phyloP scores from a whole-genome alignment of 208 protist species.

The Borovskyia barvae region DNA sequence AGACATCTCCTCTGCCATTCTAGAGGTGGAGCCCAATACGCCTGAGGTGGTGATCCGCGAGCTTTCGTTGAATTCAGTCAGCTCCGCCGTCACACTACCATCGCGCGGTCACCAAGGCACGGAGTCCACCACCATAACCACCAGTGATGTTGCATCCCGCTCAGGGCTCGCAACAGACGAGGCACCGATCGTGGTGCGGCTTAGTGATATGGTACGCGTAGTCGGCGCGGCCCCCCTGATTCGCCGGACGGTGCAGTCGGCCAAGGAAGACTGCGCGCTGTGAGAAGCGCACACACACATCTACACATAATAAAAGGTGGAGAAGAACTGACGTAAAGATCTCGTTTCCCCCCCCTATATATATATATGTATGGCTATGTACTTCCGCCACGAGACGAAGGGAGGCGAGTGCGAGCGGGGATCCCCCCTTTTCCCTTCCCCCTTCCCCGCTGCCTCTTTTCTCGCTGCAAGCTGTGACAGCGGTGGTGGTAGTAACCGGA shows the following conservation, averaged over 20 bases:
- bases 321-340: constrained; percentile 2
- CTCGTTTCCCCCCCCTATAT: too few relatives aligned
- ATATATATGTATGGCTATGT: too few relatives aligned
- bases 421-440: too few relatives aligned
- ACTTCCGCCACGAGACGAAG: too few relatives aligned
- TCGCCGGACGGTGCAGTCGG: constrained; percentile 32
- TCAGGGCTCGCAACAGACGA: constrained; percentile 5
- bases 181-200: constrained; percentile 18
- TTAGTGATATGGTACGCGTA: constrained; percentile 64
- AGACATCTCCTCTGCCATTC: constrained; percentile 47
- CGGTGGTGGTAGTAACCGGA: too few relatives aligned
- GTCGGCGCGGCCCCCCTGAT: constrained; percentile 61
- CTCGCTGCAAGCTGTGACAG: too few relatives aligned
- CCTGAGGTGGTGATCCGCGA: constrained; percentile 68
- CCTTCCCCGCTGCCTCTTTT: too few relatives aligned
- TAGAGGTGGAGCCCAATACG: constrained; percentile 61
- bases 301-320: not conserved
- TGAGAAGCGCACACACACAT: not conserved
- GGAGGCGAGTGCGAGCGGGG: too few relatives aligned
- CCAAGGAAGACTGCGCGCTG: constrained; percentile 28
- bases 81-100: not conserved
- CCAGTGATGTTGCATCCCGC: not conserved
- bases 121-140: not conserved
- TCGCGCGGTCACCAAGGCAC: not conserved
- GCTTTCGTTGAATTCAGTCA: constrained; percentile 50